Percentiles rank a stretch among this genome's conserved stretches.
These are phyloP conservation scores for Albizia julibrissin DNA, from an alignment of 306 rosid genomes.

Conservation along the genomic window DNA sequence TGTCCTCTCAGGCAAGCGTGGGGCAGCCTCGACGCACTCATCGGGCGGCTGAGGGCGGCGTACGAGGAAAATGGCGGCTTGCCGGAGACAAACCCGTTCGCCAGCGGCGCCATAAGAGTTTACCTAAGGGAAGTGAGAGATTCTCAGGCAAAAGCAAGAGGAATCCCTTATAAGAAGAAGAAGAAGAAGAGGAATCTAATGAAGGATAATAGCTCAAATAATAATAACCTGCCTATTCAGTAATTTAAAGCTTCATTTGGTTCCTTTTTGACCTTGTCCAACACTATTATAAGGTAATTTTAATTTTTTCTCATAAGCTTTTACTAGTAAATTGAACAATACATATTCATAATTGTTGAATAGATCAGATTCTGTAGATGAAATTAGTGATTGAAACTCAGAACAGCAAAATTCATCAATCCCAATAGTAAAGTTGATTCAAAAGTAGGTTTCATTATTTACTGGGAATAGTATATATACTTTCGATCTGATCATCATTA, in stretches of 20 bases:
- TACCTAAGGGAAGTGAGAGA: constrained; percentile 78
- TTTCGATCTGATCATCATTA: constrained; percentile 3
- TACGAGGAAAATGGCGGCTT: constrained; percentile 93
- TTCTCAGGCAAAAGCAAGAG: constrained; percentile 83
- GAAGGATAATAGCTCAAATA: constrained; percentile 37
- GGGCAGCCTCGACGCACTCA: constrained; percentile 89
- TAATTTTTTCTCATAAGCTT: not conserved
- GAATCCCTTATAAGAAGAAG: constrained; percentile 88
- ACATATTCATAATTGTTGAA: not conserved
- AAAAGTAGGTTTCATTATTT: not conserved
- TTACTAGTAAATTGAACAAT: not conserved
- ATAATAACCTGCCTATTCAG: constrained; percentile 39
- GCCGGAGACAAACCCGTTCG: constrained; percentile 85
- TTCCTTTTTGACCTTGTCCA: constrained; percentile 28
- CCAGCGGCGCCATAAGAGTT: constrained; percentile 71
- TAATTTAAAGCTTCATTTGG: constrained; percentile 4
- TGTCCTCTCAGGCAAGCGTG: constrained; percentile 90
- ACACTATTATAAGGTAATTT: constrained; percentile 5
- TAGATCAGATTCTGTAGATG: constrained; percentile 10
- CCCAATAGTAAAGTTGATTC: constrained; percentile 10
- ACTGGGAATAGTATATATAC: not conserved
- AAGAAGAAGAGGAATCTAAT: constrained; percentile 53
- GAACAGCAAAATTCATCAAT: constrained; percentile 25
- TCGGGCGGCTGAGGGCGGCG: constrained; percentile 89
- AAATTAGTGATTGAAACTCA: not conserved